A percentile compares a stretch with the other conserved stretches of the same genome.
phyloP scores from a whole-genome alignment of 2,329 filamentous ascomycete species.

The Monilinia fructicola region DNA sequence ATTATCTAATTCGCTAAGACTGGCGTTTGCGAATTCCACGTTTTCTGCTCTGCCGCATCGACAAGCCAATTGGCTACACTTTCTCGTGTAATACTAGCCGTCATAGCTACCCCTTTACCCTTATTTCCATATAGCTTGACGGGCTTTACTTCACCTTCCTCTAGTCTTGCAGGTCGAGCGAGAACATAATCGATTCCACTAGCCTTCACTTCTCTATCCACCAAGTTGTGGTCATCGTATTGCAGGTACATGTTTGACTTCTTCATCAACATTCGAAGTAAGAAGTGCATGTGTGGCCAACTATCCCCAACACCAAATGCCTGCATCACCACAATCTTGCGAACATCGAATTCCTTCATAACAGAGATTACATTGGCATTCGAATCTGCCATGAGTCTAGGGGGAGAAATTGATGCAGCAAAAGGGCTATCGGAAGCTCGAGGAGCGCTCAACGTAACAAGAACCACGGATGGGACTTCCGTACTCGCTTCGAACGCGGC shows the following conservation, averaged over 20 bases:
- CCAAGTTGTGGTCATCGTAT: slow-evolving; percentile 49
- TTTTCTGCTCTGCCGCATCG: slow-evolving; percentile 44
- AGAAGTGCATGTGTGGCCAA: slow-evolving; percentile 44
- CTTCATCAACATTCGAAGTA: slow-evolving; percentile 47
- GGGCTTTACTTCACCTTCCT: slow-evolving; percentile 22
- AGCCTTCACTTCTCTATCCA: slow-evolving; percentile 29
- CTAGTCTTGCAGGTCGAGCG: slow-evolving; percentile 28
- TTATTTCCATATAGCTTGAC: slow-evolving; percentile 27
- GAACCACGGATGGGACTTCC: slow-evolving; percentile 50
- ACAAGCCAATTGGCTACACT: slow-evolving; percentile 51
- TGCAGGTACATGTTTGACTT: slow-evolving; percentile 49
- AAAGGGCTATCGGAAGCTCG: slow-evolving; percentile 35
- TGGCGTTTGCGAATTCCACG: slow-evolving; percentile 15
- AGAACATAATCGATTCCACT: slow-evolving; percentile 29
- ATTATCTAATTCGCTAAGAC: slow-evolving; percentile 11
- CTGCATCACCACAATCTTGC: slow-evolving; percentile 50
- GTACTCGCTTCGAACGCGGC: slow-evolving; percentile 48
- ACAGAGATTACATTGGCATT: slow-evolving; percentile 43
- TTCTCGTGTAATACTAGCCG: slow-evolving; percentile 28
- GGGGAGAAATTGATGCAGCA: slow-evolving; percentile 10
- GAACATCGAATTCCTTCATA: slow-evolving; percentile 39
- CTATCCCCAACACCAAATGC: slow-evolving; percentile 51
- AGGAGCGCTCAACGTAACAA: slow-evolving; percentile 42
- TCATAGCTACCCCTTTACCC: slow-evolving; percentile 26
- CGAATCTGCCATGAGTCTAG: slow-evolving; percentile 47